Percentiles rank a stretch among this genome's conserved stretches.
These are phyloP conservation scores for Evernia prunastri DNA, from an alignment of 495 filamentous ascomycete species.

Conservation along the genomic window DNA sequence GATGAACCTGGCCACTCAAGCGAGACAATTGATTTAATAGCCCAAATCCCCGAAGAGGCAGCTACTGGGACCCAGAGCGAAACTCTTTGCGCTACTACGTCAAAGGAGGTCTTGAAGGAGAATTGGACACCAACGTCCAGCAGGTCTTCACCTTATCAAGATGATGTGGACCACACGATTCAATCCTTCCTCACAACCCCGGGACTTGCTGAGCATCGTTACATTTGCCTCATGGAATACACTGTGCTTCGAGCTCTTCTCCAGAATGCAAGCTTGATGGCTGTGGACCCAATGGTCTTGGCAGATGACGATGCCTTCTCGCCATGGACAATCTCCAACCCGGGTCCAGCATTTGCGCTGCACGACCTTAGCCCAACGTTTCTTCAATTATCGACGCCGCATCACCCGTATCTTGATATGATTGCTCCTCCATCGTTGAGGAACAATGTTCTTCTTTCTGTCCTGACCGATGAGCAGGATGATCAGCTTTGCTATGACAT, in stretches of 20 bases:
- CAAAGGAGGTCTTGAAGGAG: not conserved
- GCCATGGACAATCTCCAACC: slow-evolving; percentile 19
- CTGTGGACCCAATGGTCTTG: slow-evolving; percentile 6
- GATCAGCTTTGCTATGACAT: slow-evolving; percentile 19
- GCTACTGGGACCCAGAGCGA: not conserved
- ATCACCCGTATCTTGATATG: slow-evolving; percentile 39
- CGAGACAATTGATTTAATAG: not conserved
- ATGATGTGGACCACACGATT: slow-evolving; percentile 1
- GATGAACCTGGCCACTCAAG: not conserved
- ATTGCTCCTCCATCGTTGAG: slow-evolving; percentile 34
- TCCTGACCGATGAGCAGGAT: slow-evolving; percentile 26
- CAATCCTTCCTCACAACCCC: not conserved
- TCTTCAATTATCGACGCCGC: slow-evolving; percentile 34
- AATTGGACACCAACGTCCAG: not conserved
- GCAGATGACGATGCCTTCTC: slow-evolving; percentile 18
- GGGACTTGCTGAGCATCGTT: slow-evolving; percentile 18
- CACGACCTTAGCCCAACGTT: slow-evolving; percentile 31
- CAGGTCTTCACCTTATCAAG: not conserved
- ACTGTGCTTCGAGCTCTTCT: slow-evolving; percentile 20
- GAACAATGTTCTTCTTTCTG: slow-evolving; percentile 28
- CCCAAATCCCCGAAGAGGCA: not conserved
- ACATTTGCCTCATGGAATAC: slow-evolving; percentile 19
- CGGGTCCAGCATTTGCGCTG: slow-evolving; percentile 25
- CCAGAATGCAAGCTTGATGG: slow-evolving; percentile 16
- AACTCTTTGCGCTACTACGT: not conserved